Evolutionary conservation across 2,329 filamentous ascomycete genomes (phyloP).

Genomic region (Fusarium beomiforme): DNA sequence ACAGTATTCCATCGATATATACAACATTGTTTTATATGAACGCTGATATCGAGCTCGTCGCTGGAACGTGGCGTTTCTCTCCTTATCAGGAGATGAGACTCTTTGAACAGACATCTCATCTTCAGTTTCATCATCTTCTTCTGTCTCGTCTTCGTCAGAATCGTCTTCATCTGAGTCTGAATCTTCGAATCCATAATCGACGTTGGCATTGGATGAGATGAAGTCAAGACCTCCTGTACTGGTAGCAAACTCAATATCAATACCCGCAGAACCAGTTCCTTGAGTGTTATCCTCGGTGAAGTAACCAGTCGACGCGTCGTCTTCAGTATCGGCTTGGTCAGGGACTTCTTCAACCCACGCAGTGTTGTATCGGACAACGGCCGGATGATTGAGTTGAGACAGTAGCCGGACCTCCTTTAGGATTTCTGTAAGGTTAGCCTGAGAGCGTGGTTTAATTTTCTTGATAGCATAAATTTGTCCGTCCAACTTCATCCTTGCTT

Average conservation of each 20-base stretch:
- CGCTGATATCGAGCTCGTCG: conserved; percentile 56
- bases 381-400: conserved; percentile 91
- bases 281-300: conserved; percentile 51
- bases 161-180: conserved; percentile 57
- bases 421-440: conserved; percentile 82
- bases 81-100: conserved; percentile 45
- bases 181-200: conserved; percentile 77
- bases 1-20: conserved; percentile 99
- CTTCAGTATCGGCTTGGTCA: conserved; percentile 64
- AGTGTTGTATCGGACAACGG: conserved; percentile 89
- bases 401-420: conserved; percentile 87
- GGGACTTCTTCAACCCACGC: conserved; percentile 87
- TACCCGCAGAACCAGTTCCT: conserved; percentile 52
- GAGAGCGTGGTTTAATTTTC: conserved; percentile 87
- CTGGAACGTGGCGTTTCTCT: conserved; percentile 43
- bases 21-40: conserved; percentile 78
- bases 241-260: conserved; percentile 68
- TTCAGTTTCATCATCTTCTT: conserved; percentile 56
- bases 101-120: conserved; percentile 46
- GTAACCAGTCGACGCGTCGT: conserved; percentile 64
- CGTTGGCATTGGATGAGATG: conserved; percentile 84
- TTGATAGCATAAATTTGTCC: conserved; percentile 96
- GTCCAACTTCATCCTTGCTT: conserved; percentile 93
- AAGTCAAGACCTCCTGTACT: conserved; percentile 90
- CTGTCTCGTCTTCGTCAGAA: conserved; percentile 57